These are phyloP conservation scores for Rhodofomes roseus DNA, from an alignment of 1,284 basidiomycete genomes.

Conservation along the genomic window DNA sequence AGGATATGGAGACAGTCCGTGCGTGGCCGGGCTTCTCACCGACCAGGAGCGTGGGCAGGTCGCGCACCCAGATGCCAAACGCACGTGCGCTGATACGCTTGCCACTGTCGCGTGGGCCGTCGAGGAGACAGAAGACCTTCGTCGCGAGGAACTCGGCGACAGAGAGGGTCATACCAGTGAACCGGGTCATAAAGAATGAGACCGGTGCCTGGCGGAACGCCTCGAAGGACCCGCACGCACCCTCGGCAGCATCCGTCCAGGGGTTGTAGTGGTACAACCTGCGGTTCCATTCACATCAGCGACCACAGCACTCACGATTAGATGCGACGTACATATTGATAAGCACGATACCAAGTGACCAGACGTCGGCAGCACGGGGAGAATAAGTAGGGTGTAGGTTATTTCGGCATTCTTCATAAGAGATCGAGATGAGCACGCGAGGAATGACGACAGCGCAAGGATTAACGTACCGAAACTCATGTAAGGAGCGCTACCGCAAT, in stretches of 20 bases:
- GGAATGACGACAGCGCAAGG: not conserved
- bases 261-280: conserved; percentile 98
- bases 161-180: conserved; percentile 86
- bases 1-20: conserved; percentile 50
- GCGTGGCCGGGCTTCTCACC: conserved; percentile 31
- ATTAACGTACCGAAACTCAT: conserved; percentile 89
- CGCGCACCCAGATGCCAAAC: conserved; percentile 84
- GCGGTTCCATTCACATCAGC: not conserved
- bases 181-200: conserved; percentile 85
- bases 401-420: conserved; percentile 85
- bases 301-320: conserved; percentile 8
- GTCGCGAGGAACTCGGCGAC: conserved; percentile 87
- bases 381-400: conserved; percentile 92
- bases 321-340: conserved; percentile 81
- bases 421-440: conserved; percentile 2
- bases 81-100: conserved; percentile 75
- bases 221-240: conserved; percentile 80
- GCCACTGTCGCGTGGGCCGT: conserved; percentile 50
- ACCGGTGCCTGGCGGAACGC: conserved; percentile 79
- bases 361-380: conserved; percentile 94
- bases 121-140: conserved; percentile 84
- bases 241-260: conserved; percentile 89
- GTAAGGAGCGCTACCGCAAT: conserved; percentile 98
- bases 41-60: conserved; percentile 69
- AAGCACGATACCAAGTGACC: conserved; percentile 97